Conservation (phyloP, 495 filamentous ascomycete species). For the Penicillium malachiteum region DNA sequence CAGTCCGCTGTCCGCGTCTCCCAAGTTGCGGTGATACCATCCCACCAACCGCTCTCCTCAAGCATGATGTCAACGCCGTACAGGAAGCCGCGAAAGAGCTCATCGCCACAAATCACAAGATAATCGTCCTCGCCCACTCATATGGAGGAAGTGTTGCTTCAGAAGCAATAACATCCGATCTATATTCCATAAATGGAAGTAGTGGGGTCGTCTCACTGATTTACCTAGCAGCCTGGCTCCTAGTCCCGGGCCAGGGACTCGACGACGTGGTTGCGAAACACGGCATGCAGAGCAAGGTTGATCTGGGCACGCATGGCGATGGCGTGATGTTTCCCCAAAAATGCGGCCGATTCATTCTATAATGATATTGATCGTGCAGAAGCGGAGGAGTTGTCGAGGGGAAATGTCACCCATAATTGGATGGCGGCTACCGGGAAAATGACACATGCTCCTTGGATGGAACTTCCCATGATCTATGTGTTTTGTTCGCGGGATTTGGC, state of each 20-base stretch:
- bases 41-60: constrained; percentile 5
- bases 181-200: constrained; percentile 4
- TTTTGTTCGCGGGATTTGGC: constrained; percentile 8
- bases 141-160: constrained; percentile 16
- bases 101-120: constrained; percentile 1
- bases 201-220: constrained; percentile 8
- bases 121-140: constrained; percentile 17
- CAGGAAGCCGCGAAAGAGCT: constrained; percentile 9
- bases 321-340: constrained; percentile 7
- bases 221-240: constrained; percentile 7
- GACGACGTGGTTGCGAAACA: constrained; percentile 1
- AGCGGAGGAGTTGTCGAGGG: constrained; percentile 6
- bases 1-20: constrained; percentile 9
- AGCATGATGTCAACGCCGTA: constrained; percentile 10
- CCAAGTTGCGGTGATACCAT: constrained; percentile 10
- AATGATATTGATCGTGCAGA: constrained; percentile 6
- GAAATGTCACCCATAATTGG: constrained; percentile 14
- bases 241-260: neutral
- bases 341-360: constrained; percentile 11
- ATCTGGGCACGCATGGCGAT: constrained; percentile 5
- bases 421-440: neutral
- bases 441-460: constrained; percentile 10
- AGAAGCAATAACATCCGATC: constrained; percentile 8
- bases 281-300: constrained; percentile 5
- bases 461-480: constrained; percentile 11